Percentiles rank a stretch among this genome's conserved stretches.
These are phyloP conservation scores for Colletotrichum spaethianum DNA, from an alignment of 2,329 filamentous ascomycete species.

Conservation along the genomic window DNA sequence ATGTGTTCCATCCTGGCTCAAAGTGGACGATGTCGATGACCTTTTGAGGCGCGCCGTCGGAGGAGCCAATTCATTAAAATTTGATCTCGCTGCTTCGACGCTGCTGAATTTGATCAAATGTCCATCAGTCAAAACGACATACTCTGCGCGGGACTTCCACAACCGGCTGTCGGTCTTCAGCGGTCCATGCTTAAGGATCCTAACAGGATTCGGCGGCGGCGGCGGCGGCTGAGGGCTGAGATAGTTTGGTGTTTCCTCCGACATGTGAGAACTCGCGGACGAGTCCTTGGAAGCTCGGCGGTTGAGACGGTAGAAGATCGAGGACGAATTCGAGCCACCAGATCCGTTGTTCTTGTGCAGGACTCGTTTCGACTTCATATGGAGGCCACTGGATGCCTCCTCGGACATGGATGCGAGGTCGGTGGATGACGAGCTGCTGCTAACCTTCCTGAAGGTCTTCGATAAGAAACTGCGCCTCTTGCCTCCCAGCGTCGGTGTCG, in stretches of 20 bases:
- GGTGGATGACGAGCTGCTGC: slow-evolving; percentile 39
- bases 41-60: slow-evolving; percentile 44
- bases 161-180: slow-evolving; percentile 66
- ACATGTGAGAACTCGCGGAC: slow-evolving; percentile 46
- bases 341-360: slow-evolving; percentile 53
- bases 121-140: slow-evolving; percentile 66
- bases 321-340: slow-evolving; percentile 43
- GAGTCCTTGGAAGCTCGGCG: slow-evolving; percentile 57
- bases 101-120: slow-evolving; percentile 66
- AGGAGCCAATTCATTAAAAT: slow-evolving; percentile 60
- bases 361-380: slow-evolving; percentile 36
- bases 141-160: slow-evolving; percentile 64
- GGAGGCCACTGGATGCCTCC: slow-evolving; percentile 17
- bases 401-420: slow-evolving; percentile 33
- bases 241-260: slow-evolving; percentile 36
- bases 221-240: slow-evolving; percentile 49
- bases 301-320: slow-evolving; percentile 59
- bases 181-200: slow-evolving; percentile 60
- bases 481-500: slow-evolving; percentile 27
- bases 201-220: slow-evolving; percentile 53
- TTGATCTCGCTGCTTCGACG: slow-evolving; percentile 60
- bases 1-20: slow-evolving; percentile 49
- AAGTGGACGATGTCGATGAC: slow-evolving; percentile 44
- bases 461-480: slow-evolving; percentile 41
- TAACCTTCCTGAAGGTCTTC: slow-evolving; percentile 43